These are phyloP conservation scores for Fusarium compactum DNA, from an alignment of 2,329 filamentous ascomycete genomes.

Conservation along the genomic window DNA sequence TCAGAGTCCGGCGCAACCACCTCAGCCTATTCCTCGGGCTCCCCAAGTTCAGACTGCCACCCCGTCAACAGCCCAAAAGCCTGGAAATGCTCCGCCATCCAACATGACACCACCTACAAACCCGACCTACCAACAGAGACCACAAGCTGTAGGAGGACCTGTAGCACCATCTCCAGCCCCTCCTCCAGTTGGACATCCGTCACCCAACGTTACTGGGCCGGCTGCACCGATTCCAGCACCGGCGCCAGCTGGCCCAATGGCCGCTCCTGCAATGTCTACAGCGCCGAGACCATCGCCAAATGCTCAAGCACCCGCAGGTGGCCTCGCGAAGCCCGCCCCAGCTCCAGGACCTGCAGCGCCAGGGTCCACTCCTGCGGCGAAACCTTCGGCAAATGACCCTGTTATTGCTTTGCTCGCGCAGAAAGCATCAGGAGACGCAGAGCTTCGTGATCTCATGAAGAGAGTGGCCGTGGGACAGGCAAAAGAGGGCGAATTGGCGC, in stretches of 20 bases:
- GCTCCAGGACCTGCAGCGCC: conserved; percentile 28
- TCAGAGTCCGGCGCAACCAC: conserved; percentile 35
- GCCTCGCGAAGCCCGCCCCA: conserved; percentile 30
- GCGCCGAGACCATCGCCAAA: conserved; percentile 35
- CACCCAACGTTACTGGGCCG: conserved; percentile 39
- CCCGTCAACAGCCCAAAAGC: conserved; percentile 28
- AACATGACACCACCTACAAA: conserved; percentile 33
- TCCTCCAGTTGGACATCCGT: conserved; percentile 38
- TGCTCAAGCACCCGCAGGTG: conserved; percentile 34
- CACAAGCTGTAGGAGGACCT: conserved; percentile 26
- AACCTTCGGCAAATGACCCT: conserved; percentile 67
- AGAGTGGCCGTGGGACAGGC: conserved; percentile 82
- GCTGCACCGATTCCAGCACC: conserved; percentile 37
- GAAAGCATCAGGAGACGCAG: conserved; percentile 77
- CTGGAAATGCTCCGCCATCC: conserved; percentile 29
- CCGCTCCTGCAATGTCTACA: conserved; percentile 45
- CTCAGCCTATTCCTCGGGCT: conserved; percentile 31
- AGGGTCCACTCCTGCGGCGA: conserved; percentile 33
- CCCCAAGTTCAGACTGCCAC: conserved; percentile 27
- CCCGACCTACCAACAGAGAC: conserved; percentile 37
- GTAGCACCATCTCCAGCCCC: conserved; percentile 40
- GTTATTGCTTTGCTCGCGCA: conserved; percentile 85
- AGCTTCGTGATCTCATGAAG: conserved; percentile 84
- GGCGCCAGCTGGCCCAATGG: conserved; percentile 41
- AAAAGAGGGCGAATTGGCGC: conserved; percentile 75